Base-by-base conservation (phyloP, 2,329 filamentous ascomycete genomes). In the Alternaria sp. region DNA sequence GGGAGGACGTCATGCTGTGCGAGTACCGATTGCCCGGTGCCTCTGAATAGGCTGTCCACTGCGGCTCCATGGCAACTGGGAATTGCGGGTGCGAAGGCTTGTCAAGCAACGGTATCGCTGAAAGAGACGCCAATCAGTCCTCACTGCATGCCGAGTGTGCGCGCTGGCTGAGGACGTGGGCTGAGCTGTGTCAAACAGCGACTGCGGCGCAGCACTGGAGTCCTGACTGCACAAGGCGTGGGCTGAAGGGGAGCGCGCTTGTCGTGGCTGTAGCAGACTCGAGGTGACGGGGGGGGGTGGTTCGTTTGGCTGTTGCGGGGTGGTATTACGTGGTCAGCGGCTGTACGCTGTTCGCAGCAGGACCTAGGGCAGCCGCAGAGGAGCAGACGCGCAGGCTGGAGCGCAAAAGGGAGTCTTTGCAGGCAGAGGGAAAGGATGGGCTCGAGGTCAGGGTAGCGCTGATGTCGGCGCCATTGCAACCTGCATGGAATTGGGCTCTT, bases 41-140 rank as follows among this genome's bases (percentile, higher is more conserved):
- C 53, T 78, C 75, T 56, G 70, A 68, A 62, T 77, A 76, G 57
- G 72, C 66, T 52, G 72, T 65, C 76, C 75, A 78, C 73, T 77
- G 75, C 65, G 75, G 74, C 60, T 78, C 74, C 74, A 77, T 77
- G 61, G 62, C 58, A 56, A 56, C 63, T 50, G 50, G 41, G 40
- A 49, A 23, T 51, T 58, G 59, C 58, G 57, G 40, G 46, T 42
- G 50, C 45, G 26, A 31, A 46, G 51, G 45, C 58, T 13, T 53
- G 42, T 39, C 46, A 42, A 61, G 66, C 67, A 66, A 61, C 41
- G 46, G 57, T 51, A 67, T 67, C 69, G 72, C 73, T 61, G 66
- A 54, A 68, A 72, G 72, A 77, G 72, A 73, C 73, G 67, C 71
- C 69, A 71, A 71, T 69, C 72, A 70, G 48, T 42, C 48, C 61